These are phyloP conservation scores for Alternaria atra DNA, from an alignment of 2,329 filamentous ascomycete species.

Conservation along the genomic window DNA sequence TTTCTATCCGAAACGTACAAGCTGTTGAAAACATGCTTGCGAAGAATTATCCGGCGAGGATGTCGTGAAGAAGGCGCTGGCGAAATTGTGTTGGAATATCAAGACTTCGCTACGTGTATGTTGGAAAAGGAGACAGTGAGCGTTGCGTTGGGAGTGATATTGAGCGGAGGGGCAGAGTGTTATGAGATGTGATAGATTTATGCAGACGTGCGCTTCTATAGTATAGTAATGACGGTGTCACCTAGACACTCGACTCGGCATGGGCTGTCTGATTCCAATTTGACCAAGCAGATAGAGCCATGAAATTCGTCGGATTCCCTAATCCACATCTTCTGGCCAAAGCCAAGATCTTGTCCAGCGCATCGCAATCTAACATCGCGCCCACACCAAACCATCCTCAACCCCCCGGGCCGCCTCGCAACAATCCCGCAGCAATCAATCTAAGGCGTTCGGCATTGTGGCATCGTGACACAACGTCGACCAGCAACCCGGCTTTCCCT, in stretches of 20 bases:
- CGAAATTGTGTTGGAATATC: too few species aligned
- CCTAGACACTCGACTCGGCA: neutral
- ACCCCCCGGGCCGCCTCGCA: conserved; percentile 5
- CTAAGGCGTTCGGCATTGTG: conserved; percentile 4
- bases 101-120: too few species aligned
- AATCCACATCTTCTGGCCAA: neutral
- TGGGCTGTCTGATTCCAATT: neutral
- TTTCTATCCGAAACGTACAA: neutral
- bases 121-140: neutral
- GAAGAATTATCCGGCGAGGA: too few species aligned
- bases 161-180: neutral
- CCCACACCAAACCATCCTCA: conserved; percentile 1
- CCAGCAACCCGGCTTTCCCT: conserved; percentile 15
- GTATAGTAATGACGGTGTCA: neutral
- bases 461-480: neutral
- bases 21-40: neutral
- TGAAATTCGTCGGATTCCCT: neutral
- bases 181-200: neutral
- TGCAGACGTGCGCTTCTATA: neutral
- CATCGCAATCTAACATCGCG: conserved; percentile 19
- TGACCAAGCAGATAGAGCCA: neutral
- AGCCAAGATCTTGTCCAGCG: conserved; percentile 16
- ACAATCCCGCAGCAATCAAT: neutral
- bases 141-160: neutral
- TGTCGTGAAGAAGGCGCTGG: too few species aligned